A percentile compares a stretch with the other conserved stretches of the same genome.
phyloP scores from a whole-genome alignment of 2,329 filamentous ascomycete genomes.

The Curvularia verruculosa region DNA sequence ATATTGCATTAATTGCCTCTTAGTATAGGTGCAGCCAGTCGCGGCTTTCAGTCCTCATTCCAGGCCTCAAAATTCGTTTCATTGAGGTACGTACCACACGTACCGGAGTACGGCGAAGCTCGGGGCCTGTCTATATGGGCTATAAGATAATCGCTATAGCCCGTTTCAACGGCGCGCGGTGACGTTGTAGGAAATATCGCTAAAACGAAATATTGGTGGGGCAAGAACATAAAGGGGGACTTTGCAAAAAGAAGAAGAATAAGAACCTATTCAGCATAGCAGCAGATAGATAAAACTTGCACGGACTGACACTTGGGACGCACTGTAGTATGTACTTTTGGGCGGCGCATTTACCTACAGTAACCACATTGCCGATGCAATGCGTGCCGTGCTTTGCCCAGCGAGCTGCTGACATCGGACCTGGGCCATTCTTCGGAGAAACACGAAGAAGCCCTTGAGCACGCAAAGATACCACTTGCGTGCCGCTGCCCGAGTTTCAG shows the following conservation, averaged over 20 bases:
- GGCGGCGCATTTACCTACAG: neutral
- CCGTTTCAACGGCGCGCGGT: slow-evolving; percentile 31
- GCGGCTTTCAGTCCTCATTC: neutral
- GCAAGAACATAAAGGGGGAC: slow-evolving; percentile 10
- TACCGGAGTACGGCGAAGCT: slow-evolving; percentile 11
- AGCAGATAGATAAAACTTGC: neutral
- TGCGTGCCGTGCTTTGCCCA: neutral
- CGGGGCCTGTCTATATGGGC: slow-evolving; percentile 15
- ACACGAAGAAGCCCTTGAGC: neutral
- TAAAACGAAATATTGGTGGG: slow-evolving; percentile 20
- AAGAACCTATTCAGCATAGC: neutral
- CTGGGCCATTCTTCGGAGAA: neutral
- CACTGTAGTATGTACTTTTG: neutral
- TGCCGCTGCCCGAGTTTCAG: slow-evolving; percentile 19
- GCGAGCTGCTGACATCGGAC: neutral
- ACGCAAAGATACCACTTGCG: neutral
- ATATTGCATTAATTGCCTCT: slow-evolving; percentile 9
- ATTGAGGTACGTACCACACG: slow-evolving; percentile 9
- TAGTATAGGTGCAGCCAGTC: neutral
- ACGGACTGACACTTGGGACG: neutral
- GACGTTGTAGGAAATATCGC: slow-evolving; percentile 16
- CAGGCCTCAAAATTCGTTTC: slow-evolving; percentile 7
- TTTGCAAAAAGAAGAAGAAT: slow-evolving; percentile 16
- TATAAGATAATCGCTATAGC: slow-evolving; percentile 24
- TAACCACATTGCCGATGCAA: neutral